Conservation (phyloP, 1,284 basidiomycete species). For the Tremellales sp. region DNA sequence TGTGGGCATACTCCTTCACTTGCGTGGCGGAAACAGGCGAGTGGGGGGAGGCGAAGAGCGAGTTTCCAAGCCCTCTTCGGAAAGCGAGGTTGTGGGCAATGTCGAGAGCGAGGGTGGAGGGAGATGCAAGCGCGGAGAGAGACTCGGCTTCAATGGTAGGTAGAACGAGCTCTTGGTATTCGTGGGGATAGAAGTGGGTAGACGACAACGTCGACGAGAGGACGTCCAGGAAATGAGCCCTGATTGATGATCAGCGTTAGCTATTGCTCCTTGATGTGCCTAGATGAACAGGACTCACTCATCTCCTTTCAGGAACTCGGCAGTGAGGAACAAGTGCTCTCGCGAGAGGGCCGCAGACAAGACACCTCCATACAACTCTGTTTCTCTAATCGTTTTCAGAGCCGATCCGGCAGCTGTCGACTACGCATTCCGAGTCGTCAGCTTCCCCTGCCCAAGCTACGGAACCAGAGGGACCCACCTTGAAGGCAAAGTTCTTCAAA, state of each 20-base stretch:
- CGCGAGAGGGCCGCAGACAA: slow-evolving; percentile 79
- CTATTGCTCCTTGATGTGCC: neutral
- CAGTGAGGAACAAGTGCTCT: slow-evolving; percentile 87
- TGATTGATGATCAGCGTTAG: slow-evolving; percentile 45
- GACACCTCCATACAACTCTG: slow-evolving; percentile 90
- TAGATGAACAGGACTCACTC: slow-evolving; percentile 67
- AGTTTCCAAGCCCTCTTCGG: slow-evolving; percentile 82
- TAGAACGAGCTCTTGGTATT: slow-evolving; percentile 79
- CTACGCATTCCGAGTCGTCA: slow-evolving; percentile 40
- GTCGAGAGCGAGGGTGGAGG: slow-evolving; percentile 60
- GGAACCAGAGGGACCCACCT: slow-evolving; percentile 57
- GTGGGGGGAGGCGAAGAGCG: slow-evolving; percentile 74
- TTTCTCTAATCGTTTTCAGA: slow-evolving; percentile 84
- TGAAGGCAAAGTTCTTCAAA: slow-evolving; percentile 95
- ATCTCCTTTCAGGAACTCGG: slow-evolving; percentile 92
- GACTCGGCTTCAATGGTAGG: slow-evolving; percentile 71
- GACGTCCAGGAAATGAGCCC: slow-evolving; percentile 79
- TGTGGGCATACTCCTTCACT: slow-evolving; percentile 66
- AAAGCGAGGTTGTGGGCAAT: slow-evolving; percentile 83
- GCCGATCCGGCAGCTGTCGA: slow-evolving; percentile 80
- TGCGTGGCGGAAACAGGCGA: slow-evolving; percentile 60
- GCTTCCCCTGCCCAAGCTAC: neutral
- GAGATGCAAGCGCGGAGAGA: slow-evolving; percentile 59
- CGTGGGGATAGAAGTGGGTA: slow-evolving; percentile 77
- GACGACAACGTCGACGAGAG: slow-evolving; percentile 78